Conservation (phyloP, 805 yeast genomes). For the Kazachstania viticola region DNA sequence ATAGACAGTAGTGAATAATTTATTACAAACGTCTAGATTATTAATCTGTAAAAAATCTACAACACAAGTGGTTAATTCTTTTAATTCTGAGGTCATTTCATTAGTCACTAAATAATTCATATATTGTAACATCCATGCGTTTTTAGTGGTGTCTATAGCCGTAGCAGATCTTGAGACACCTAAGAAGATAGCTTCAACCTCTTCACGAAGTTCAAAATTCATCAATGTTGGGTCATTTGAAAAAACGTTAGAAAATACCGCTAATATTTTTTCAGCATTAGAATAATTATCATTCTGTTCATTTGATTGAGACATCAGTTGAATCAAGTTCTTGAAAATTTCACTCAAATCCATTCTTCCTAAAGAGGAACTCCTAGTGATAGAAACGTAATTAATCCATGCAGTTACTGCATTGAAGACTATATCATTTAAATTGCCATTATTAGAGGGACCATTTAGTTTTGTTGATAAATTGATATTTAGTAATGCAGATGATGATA, state of each 20-base stretch:
- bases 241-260: constrained; percentile 20
- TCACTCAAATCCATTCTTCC: constrained; percentile 24
- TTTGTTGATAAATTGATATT: constrained; percentile 15
- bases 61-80: constrained; percentile 24
- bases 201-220: constrained; percentile 21
- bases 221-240: constrained; percentile 22
- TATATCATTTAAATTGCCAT: constrained; percentile 4
- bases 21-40: constrained; percentile 24
- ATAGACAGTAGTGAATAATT: constrained; percentile 18
- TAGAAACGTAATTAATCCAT: constrained; percentile 24
- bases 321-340: constrained; percentile 19
- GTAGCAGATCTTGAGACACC: constrained; percentile 18
- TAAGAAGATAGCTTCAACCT: constrained; percentile 22
- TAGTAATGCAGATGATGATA: constrained; percentile 23
- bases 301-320: constrained; percentile 21
- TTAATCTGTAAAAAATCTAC: constrained; percentile 25
- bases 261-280: constrained; percentile 17
- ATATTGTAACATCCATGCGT: constrained; percentile 26
- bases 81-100: constrained; percentile 22
- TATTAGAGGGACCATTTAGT: constrained; percentile 2
- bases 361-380: constrained; percentile 18
- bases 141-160: constrained; percentile 11
- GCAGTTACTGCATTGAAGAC: constrained; percentile 20
- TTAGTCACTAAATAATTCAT: constrained; percentile 25
- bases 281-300: constrained; percentile 16